Conservation (phyloP, 768 basidiomycete genomes). For the Mycena leptocephala region DNA sequence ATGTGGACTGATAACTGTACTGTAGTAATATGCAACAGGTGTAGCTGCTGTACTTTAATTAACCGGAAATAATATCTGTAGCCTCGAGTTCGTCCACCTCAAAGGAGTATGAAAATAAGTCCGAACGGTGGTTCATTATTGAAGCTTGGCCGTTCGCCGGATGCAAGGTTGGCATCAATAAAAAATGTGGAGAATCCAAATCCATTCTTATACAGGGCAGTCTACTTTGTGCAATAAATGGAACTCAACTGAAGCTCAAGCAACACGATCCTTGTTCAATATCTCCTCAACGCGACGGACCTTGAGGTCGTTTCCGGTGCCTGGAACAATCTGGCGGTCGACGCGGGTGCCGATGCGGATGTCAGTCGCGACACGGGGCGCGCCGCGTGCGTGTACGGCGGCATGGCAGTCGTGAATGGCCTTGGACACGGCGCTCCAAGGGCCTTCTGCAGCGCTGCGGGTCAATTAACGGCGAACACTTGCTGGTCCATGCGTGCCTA, state of each 20-base stretch:
- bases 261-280: conserved; percentile 59
- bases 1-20: no score
- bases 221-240: neutral
- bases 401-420: conserved; percentile 94
- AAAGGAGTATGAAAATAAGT: no score
- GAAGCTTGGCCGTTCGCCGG: no score
- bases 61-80: neutral
- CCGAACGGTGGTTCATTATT: no score
- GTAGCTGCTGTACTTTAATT: neutral
- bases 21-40: neutral
- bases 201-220: no score
- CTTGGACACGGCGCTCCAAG: conserved; percentile 87
- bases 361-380: conserved; percentile 89
- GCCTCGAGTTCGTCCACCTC: no score
- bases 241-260: neutral
- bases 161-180: no score
- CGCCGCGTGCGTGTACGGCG: conserved; percentile 86
- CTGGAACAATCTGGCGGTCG: conserved; percentile 74
- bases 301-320: conserved; percentile 86
- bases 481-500: conserved; percentile 63
- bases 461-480: neutral
- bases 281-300: conserved; percentile 88
- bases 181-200: no score
- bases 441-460: conserved; percentile 70
- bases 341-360: conserved; percentile 95